These are phyloP conservation scores for Phytophthora rubi DNA, from an alignment of 352 stramenopile genomes.

Conservation along the genomic window DNA sequence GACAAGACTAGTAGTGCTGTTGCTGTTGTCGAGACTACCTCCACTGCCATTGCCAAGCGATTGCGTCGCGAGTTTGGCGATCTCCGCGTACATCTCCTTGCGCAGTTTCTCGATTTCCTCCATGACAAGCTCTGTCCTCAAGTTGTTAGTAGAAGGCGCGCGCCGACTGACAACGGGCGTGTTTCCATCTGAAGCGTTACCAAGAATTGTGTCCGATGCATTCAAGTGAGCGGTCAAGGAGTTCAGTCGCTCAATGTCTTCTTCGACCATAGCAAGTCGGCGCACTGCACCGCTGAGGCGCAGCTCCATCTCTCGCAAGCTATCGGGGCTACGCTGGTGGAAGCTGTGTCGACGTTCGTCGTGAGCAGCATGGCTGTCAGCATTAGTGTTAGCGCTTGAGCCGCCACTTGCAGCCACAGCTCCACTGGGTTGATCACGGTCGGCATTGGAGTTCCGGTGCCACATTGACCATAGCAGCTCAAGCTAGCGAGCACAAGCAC, in stretches of 20 bases:
- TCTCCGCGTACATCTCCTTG: constrained; percentile 60
- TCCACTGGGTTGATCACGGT: constrained; percentile 21
- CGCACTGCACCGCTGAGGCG: constrained; percentile 64
- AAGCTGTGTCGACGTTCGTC: constrained; percentile 21
- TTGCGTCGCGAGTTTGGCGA: constrained; percentile 47
- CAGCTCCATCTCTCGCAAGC: constrained; percentile 61
- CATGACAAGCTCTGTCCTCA: constrained; percentile 37
- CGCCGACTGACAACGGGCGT: constrained; percentile 6
- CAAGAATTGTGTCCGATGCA: constrained; percentile 22
- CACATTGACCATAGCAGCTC: constrained; percentile 68
- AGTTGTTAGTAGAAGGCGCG: constrained; percentile 26
- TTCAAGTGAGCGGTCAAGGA: constrained; percentile 29
- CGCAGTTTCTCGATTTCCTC: constrained; percentile 59
- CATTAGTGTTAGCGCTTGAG: constrained; percentile 1
- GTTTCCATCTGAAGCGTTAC: background rate
- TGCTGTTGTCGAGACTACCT: constrained; percentile 18
- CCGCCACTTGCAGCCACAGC: background rate
- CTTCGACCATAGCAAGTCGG: constrained; percentile 60
- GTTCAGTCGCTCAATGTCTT: constrained; percentile 71
- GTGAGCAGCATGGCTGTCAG: constrained; percentile 11
- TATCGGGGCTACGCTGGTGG: constrained; percentile 38
- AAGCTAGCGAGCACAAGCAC: constrained; percentile 30
- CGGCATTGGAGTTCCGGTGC: constrained; percentile 67
- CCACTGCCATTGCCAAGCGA: constrained; percentile 26
- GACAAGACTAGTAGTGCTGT: constrained; percentile 28